phyloP scores from a whole-genome alignment of 192 early-diverging fungal genomes.

The Umbelopsis sp. region DNA sequence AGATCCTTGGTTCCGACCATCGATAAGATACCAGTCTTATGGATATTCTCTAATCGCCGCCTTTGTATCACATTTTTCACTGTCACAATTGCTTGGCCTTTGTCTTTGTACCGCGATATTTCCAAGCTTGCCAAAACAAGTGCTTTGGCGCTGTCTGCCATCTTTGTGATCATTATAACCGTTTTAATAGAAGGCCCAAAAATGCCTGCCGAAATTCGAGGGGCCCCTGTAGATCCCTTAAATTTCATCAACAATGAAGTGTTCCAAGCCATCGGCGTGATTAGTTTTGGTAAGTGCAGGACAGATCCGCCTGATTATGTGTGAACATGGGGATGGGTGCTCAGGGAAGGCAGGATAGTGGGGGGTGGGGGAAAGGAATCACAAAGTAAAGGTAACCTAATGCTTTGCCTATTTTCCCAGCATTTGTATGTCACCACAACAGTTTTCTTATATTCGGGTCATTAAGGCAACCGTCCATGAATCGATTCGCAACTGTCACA shows the following conservation, averaged over 20 bases:
- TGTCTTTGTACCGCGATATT: constrained; percentile 87
- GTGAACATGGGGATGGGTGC: background rate
- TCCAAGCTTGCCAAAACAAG: constrained; percentile 88
- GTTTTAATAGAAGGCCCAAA: constrained; percentile 71
- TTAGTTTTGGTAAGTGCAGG: constrained; percentile 73
- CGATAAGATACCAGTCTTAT: constrained; percentile 51
- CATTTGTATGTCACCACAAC: constrained; percentile 97
- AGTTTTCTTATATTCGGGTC: constrained; percentile 91
- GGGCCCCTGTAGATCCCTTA: constrained; percentile 39
- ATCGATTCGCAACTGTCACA: constrained; percentile 83
- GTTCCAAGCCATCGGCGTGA: constrained; percentile 87
- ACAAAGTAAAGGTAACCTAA: background rate
- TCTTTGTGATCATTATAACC: constrained; percentile 75
- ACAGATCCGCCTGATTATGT: background rate
- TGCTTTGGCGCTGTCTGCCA: constrained; percentile 80
- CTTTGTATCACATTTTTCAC: constrained; percentile 81
- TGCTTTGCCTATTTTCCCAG: constrained; percentile 33
- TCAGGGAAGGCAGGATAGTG: background rate
- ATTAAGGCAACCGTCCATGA: constrained; percentile 75
- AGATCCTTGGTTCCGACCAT: constrained; percentile 66
- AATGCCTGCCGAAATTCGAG: constrained; percentile 53
- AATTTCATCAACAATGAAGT: constrained; percentile 51
- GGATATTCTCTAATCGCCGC: constrained; percentile 66
- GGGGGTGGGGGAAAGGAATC: background rate
- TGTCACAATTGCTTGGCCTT: constrained; percentile 76